Conservation (phyloP, 1,284 basidiomycete genomes). For the Ustilago bromivora region DNA sequence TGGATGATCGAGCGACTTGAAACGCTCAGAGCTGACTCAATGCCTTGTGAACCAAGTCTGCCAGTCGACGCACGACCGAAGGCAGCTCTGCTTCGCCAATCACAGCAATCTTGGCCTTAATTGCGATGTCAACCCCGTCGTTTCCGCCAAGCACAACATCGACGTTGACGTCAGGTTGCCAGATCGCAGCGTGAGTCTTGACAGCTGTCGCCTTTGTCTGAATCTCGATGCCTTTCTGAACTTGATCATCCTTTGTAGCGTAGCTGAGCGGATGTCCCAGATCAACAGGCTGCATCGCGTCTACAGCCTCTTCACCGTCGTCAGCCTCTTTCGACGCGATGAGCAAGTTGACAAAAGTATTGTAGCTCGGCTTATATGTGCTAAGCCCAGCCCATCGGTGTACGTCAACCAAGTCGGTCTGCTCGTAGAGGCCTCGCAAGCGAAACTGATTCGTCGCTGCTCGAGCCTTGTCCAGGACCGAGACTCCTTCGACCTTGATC, state of each 20-base stretch:
- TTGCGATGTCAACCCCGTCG: slow-evolving; percentile 16
- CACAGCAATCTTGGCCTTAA: slow-evolving; percentile 22
- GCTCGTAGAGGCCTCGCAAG: slow-evolving; percentile 41
- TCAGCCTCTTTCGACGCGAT: slow-evolving; percentile 15
- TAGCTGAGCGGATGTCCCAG: slow-evolving; percentile 37
- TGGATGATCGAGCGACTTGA: neutral
- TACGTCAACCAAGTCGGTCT: slow-evolving; percentile 40
- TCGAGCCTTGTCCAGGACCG: slow-evolving; percentile 21
- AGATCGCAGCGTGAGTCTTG: slow-evolving; percentile 12
- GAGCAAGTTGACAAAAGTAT: slow-evolving; percentile 52
- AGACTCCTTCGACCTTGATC: slow-evolving; percentile 18
- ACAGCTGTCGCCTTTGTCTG: slow-evolving; percentile 3
- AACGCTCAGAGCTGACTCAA: slow-evolving; percentile 13
- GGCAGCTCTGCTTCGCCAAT: slow-evolving; percentile 2
- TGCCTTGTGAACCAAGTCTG: neutral
- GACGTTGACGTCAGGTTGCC: slow-evolving; percentile 36
- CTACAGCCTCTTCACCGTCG: neutral
- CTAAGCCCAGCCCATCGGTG: slow-evolving; percentile 29
- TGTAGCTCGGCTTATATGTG: slow-evolving; percentile 34
- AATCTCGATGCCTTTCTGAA: neutral
- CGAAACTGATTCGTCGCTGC: slow-evolving; percentile 14
- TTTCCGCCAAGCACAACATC: slow-evolving; percentile 22
- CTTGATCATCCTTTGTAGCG: neutral
- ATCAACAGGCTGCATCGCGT: slow-evolving; percentile 13
- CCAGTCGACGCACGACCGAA: slow-evolving; percentile 4